These are phyloP conservation scores for Gossypium sturtianum DNA, from an alignment of 345 rosid species.

Conservation along the genomic window DNA sequence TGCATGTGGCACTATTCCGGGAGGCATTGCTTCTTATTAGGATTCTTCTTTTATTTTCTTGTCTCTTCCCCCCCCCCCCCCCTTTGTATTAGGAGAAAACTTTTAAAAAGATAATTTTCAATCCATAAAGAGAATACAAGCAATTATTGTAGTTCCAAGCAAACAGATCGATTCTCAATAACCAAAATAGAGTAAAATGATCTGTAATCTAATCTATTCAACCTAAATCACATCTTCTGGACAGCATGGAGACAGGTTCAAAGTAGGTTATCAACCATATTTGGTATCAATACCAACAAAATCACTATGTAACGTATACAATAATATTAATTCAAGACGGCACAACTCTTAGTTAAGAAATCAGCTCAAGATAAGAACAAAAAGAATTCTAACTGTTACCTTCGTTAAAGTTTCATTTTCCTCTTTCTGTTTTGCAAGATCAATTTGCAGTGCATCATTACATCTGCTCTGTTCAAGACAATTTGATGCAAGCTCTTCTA, in stretches of 20 bases:
- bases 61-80: background rate
- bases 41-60: background rate
- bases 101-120: background rate
- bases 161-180: background rate
- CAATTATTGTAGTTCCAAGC: background rate
- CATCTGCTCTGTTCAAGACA: conserved; percentile 52
- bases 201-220: background rate
- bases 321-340: background rate
- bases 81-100: background rate
- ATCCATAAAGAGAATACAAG: background rate
- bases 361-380: conserved; percentile 9
- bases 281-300: background rate
- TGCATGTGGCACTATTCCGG: background rate
- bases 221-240: background rate
- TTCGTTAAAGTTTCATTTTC: conserved; percentile 47
- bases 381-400: conserved; percentile 29
- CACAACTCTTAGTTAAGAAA: background rate
- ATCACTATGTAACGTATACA: background rate
- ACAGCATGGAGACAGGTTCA: background rate
- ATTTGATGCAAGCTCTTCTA: conserved; percentile 60
- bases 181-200: background rate
- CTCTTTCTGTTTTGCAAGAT: conserved; percentile 55
- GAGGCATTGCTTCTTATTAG: background rate
- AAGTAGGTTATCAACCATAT: background rate
- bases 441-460: conserved; percentile 51